Evolutionary conservation across 805 yeast genomes (phyloP).

Genomic region (Metschnikowia reukaufii): DNA sequence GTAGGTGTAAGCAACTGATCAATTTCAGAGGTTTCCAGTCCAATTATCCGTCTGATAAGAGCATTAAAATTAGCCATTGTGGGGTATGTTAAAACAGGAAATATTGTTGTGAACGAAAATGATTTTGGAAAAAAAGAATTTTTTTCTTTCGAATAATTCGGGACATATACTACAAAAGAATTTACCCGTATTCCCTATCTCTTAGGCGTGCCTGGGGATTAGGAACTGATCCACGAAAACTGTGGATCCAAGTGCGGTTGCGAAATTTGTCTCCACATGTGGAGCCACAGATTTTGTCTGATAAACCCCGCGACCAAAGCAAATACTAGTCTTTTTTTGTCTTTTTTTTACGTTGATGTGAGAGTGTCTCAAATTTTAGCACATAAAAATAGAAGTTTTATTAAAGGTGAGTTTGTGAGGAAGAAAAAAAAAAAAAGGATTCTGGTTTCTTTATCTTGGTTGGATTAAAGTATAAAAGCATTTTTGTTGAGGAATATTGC

Average conservation of each 20-base stretch:
- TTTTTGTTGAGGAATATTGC: no score
- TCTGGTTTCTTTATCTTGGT: no score
- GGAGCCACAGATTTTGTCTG: not conserved
- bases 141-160: not conserved
- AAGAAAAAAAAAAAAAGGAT: no score
- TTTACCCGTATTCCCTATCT: not conserved
- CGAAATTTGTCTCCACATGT: not conserved
- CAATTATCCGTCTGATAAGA: not conserved
- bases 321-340: not conserved
- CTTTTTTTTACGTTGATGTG: no score
- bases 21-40: not conserved
- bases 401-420: no score
- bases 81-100: no score
- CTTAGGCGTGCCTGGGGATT: not conserved
- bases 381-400: no score
- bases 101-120: no score
- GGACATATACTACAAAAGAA: not conserved
- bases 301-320: not conserved
- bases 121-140: not conserved
- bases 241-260: slow-evolving; percentile 2
- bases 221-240: not conserved
- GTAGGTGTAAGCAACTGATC: not conserved
- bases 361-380: no score
- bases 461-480: no score
- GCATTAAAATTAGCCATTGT: not conserved